Percentiles rank a stretch among this genome's conserved stretches.
These are phyloP conservation scores for Pichia rugopelliculosa DNA, from an alignment of 805 yeast genomes.

Conservation along the genomic window DNA sequence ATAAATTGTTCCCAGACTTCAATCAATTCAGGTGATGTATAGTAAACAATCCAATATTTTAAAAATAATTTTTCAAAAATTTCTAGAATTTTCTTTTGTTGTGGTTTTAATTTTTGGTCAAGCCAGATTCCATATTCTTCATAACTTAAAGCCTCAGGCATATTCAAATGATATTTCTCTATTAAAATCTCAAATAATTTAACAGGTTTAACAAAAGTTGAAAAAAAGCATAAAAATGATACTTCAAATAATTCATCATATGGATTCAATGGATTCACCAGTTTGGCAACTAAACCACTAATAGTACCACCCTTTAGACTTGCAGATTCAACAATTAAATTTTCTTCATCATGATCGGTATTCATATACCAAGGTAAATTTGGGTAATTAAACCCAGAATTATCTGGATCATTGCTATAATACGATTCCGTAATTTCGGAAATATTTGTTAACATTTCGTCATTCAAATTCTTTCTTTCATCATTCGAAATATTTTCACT, in stretches of 20 bases:
- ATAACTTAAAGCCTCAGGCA: conserved; percentile 82
- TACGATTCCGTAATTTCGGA: background rate
- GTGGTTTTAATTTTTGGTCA: conserved; percentile 59
- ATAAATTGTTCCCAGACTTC: conserved; percentile 23
- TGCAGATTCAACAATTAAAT: conserved; percentile 50
- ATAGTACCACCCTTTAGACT: conserved; percentile 83
- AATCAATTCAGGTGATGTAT: conserved; percentile 39
- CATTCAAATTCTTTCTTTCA: background rate
- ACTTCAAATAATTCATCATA: conserved; percentile 56
- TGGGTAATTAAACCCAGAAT: too few relatives aligned
- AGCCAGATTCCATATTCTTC: conserved; percentile 79
- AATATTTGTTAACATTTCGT: background rate
- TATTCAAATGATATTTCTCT: conserved; percentile 58
- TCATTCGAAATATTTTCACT: conserved; percentile 19
- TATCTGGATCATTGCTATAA: conserved; percentile 15
- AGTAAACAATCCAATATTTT: conserved; percentile 62
- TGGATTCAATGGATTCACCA: conserved; percentile 63
- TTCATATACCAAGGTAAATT: conserved; percentile 63
- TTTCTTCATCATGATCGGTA: conserved; percentile 48
- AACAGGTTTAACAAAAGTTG: conserved; percentile 61
- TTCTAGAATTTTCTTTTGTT: conserved; percentile 57
- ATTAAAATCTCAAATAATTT: conserved; percentile 55
- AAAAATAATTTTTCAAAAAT: conserved; percentile 61
- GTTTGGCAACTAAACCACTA: conserved; percentile 68
- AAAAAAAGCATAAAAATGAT: conserved; percentile 66